Conservation (phyloP, 768 basidiomycete genomes). For the Hemileccinum impolitum region DNA sequence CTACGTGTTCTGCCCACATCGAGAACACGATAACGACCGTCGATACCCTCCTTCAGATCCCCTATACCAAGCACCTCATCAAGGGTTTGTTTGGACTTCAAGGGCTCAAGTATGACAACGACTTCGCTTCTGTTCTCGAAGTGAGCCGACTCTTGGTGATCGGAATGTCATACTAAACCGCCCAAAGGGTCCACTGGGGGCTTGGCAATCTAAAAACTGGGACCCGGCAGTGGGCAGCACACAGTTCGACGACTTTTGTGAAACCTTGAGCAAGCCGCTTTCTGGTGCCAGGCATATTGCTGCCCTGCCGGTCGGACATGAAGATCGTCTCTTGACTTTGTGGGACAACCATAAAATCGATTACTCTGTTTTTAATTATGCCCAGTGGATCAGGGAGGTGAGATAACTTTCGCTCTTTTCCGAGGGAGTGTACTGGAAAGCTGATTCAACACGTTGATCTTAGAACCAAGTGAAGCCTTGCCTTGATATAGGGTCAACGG, state of each 20-base stretch:
- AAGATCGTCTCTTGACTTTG: constrained; percentile 46
- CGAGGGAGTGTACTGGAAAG: neutral
- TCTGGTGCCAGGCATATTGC: constrained; percentile 32
- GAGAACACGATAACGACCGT: constrained; percentile 56
- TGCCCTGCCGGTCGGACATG: constrained; percentile 45
- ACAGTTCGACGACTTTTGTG: constrained; percentile 68
- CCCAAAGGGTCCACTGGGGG: constrained; percentile 53
- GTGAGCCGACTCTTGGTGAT: constrained; percentile 34
- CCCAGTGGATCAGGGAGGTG: constrained; percentile 70
- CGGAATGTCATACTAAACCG: constrained; percentile 9
- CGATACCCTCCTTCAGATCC: constrained; percentile 54
- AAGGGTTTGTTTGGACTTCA: constrained; percentile 77
- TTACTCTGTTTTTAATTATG: constrained; percentile 67
- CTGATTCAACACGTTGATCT: neutral
- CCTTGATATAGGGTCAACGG: constrained; percentile 37
- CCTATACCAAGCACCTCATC: constrained; percentile 46
- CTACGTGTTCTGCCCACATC: constrained; percentile 55
- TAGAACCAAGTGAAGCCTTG: constrained; percentile 60
- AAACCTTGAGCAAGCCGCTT: constrained; percentile 45
- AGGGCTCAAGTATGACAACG: constrained; percentile 66
- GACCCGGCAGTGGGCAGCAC: constrained; percentile 66
- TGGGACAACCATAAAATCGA: constrained; percentile 50
- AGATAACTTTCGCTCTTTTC: constrained; percentile 14
- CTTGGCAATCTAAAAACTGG: constrained; percentile 89
- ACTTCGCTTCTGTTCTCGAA: constrained; percentile 69